These are phyloP conservation scores for Akebia trifoliata DNA, from an alignment of 164 flowering plant genomes.

Conservation along the genomic window DNA sequence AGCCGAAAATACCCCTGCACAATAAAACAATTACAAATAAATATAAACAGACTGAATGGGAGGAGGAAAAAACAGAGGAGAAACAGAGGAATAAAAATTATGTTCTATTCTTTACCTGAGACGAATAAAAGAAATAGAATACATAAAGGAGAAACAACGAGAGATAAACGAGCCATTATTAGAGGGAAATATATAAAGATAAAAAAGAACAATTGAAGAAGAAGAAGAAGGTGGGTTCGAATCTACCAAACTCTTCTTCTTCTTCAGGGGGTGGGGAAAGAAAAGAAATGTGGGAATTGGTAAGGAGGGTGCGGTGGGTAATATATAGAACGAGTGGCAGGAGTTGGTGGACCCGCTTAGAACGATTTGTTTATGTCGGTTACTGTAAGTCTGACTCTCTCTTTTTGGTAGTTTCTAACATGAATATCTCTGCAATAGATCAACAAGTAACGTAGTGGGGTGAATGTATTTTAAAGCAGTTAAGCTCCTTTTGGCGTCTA, in stretches of 20 bases:
- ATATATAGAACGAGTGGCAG: too few relatives aligned
- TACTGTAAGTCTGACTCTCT: too few relatives aligned
- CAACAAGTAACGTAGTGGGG: too few relatives aligned
- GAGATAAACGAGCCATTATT: slow-evolving; percentile 2
- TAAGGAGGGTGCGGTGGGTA: background rate
- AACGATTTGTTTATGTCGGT: too few relatives aligned
- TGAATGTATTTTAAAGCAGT: too few relatives aligned
- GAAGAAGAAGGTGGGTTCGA: background rate
- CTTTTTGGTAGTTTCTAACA: too few relatives aligned
- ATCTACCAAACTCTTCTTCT: background rate
- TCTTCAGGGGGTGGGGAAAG: background rate
- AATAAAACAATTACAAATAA: background rate
- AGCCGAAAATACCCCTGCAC: slow-evolving; percentile 35
- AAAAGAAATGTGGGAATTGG: background rate
- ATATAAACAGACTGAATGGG: background rate
- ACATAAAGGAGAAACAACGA: background rate
- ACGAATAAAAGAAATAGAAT: background rate
- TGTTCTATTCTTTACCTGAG: slow-evolving; percentile 16
- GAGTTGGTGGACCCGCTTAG: background rate
- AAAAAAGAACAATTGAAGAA: background rate
- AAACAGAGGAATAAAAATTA: background rate
- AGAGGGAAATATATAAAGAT: background rate
- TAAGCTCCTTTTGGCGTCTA: too few relatives aligned
- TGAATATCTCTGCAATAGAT: too few relatives aligned
- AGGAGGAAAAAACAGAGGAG: too few relatives aligned